Evolutionary conservation across 371 early-diverging fungal species (phyloP).

Genomic region (Vairimorpha necatrix): DNA sequence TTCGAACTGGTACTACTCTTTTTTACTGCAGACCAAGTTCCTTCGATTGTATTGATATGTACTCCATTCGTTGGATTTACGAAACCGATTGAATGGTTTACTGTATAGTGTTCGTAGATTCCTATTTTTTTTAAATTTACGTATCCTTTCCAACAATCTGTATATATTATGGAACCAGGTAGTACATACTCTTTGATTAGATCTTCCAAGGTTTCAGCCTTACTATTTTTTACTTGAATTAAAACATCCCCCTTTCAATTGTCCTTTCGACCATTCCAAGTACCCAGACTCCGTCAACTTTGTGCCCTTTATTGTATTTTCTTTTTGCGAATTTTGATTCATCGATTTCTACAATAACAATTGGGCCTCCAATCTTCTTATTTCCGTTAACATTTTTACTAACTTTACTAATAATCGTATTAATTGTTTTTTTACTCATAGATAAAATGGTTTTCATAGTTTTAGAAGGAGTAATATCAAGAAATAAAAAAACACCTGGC

Average conservation of each 20-base stretch:
- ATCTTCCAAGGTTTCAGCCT: not conserved
- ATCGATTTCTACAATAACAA: not conserved
- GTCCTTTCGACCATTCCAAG: not conserved
- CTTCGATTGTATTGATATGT: too few species aligned
- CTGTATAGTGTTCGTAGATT: not conserved
- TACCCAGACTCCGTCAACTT: not conserved
- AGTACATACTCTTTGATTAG: not conserved
- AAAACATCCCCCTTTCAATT: not conserved
- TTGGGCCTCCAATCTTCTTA: not conserved
- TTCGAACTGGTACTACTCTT: too few species aligned
- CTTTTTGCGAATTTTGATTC: not conserved
- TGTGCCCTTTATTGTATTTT: not conserved
- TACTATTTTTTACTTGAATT: not conserved
- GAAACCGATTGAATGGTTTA: not conserved
- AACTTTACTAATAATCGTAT: not conserved
- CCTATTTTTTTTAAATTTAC: not conserved
- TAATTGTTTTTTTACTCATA: not conserved
- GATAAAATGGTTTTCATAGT: not conserved
- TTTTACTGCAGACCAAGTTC: too few species aligned
- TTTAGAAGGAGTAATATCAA: not conserved
- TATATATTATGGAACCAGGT: not conserved
- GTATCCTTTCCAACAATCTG: slow-evolving; percentile 5
- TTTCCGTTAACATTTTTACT: not conserved
- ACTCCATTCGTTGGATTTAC: too few species aligned
- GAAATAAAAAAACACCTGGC: not conserved